Evolutionary conservation across 768 basidiomycete genomes (phyloP), one percentile per base, ranked within the genome.

Genomic region (Sarcodon sp.): DNA sequence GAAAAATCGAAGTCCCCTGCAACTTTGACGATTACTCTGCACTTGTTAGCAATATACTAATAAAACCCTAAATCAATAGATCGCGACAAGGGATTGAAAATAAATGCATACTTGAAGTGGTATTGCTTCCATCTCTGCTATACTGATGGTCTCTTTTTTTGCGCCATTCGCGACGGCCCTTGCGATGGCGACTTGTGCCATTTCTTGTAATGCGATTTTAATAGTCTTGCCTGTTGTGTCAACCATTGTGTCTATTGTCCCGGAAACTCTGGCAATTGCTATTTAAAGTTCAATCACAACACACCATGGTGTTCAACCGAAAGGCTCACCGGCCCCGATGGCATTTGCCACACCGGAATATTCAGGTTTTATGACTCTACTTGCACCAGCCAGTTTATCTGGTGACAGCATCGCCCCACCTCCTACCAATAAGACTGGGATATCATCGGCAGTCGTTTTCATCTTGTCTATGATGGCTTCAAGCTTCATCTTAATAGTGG

Each of bases 401-500:
- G 81, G 79, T 8, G 73, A 67, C 34, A 83, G 66, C 53, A 82
- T 74, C 0, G 76, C 73, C 4, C 81, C 80, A 12, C 81, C 81
- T 18, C 81, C 81, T 35, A 82, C 81, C 1, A 83, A 69, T 32
- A 80, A 68, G 10, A 81, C 67, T 21, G 77, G 72, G 41, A 73
- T 67, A 55, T 76, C 73, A 21, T 71, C 70, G 1, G 71, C 70
- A 33, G 70, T 72, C 4, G 79, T 82, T 66, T 83, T 83, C 79
- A 83, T 80, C 21, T 59, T 61, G 55, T 82, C 80, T 7, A 81
- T 60, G 1, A 69, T 69, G 10, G 63, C 64, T 63, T 83, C 69
- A 10, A 70, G 48, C 53, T 66, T 61, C 37, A 50, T 54, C 55
- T 68, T 71, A 55, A 78, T 71, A 27, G 59, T 61, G 33, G 59